Percentiles rank a stretch among this genome's conserved stretches.
Evolutionary conservation across 2,329 filamentous ascomycete genomes (phyloP).

Genomic region (Ilyonectria destructans): DNA sequence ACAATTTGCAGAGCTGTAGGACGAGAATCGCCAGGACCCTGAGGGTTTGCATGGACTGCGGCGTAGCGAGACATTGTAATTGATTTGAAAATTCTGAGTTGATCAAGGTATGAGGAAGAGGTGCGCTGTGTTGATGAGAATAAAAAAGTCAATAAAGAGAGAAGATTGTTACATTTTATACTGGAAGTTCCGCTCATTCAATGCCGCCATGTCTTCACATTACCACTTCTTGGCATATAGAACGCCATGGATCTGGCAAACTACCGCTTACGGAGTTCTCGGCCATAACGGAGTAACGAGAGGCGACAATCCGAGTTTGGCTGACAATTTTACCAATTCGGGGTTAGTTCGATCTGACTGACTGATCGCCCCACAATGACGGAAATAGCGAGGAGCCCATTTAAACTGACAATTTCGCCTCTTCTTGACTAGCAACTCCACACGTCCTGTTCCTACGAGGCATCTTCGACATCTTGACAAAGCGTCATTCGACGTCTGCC

Average conservation of each 20-base stretch:
- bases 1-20: conserved; percentile 37
- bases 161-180: background rate
- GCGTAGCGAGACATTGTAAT: conserved; percentile 24
- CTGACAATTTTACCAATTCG: conserved; percentile 30
- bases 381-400: background rate
- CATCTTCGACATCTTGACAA: background rate
- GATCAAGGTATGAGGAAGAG: background rate
- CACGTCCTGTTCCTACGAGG: background rate
- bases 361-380: background rate
- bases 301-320: background rate
- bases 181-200: background rate
- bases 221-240: background rate
- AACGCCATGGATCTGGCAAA: too few species aligned
- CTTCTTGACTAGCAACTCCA: conserved; percentile 13
- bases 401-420: conserved; percentile 22
- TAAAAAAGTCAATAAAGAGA: background rate
- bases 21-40: conserved; percentile 36
- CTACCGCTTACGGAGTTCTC: too few species aligned
- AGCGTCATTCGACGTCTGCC: background rate
- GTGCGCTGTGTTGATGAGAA: background rate
- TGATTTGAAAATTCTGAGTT: too few species aligned
- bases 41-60: conserved; percentile 4
- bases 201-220: background rate
- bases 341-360: background rate
- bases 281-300: too few species aligned